A percentile compares a stretch with the other conserved stretches of the same genome.
phyloP scores from a whole-genome alignment of 352 stramenopile genomes.

The Pythium myriotylum region DNA sequence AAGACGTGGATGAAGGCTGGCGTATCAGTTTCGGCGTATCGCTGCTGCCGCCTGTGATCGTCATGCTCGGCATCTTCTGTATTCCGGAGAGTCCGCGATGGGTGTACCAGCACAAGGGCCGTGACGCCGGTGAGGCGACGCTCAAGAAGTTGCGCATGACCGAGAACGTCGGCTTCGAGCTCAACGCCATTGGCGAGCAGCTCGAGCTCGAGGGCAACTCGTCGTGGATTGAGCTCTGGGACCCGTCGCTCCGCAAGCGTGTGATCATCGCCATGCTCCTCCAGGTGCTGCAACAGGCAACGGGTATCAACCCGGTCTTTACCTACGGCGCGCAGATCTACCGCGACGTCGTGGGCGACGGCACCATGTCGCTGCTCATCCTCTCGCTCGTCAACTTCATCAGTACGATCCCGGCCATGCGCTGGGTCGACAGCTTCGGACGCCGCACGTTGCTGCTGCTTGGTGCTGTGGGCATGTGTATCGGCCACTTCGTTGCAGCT shows the following conservation, averaged over 20 bases:
- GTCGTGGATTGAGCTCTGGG: slow-evolving; percentile 37
- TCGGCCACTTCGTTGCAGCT: slow-evolving; percentile 37
- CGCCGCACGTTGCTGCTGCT: slow-evolving; percentile 39
- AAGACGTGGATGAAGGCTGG: slow-evolving; percentile 32
- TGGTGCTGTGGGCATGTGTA: slow-evolving; percentile 37
- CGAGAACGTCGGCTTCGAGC: slow-evolving; percentile 28
- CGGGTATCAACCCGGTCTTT: slow-evolving; percentile 39
- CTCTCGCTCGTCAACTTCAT: slow-evolving; percentile 40
- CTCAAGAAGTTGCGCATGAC: slow-evolving; percentile 34
- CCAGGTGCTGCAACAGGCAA: slow-evolving; percentile 45
- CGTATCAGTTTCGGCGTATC: slow-evolving; percentile 31
- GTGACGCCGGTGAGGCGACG: slow-evolving; percentile 22
- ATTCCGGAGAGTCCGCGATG: slow-evolving; percentile 54
- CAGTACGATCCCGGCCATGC: slow-evolving; percentile 39
- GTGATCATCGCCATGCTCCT: slow-evolving; percentile 35
- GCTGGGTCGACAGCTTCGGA: slow-evolving; percentile 38
- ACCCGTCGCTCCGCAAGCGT: slow-evolving; percentile 18
- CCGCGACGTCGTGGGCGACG: slow-evolving; percentile 34
- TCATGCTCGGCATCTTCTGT: slow-evolving; percentile 42
- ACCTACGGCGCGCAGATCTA: slow-evolving; percentile 41
- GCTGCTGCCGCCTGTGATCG: slow-evolving; percentile 35
- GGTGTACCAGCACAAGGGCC: slow-evolving; percentile 44
- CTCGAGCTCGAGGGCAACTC: slow-evolving; percentile 30
- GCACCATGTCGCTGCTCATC: slow-evolving; percentile 33
- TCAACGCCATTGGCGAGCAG: slow-evolving; percentile 48